phyloP scores from a whole-genome alignment of 352 stramenopile species.

The Pythium insidiosum region DNA sequence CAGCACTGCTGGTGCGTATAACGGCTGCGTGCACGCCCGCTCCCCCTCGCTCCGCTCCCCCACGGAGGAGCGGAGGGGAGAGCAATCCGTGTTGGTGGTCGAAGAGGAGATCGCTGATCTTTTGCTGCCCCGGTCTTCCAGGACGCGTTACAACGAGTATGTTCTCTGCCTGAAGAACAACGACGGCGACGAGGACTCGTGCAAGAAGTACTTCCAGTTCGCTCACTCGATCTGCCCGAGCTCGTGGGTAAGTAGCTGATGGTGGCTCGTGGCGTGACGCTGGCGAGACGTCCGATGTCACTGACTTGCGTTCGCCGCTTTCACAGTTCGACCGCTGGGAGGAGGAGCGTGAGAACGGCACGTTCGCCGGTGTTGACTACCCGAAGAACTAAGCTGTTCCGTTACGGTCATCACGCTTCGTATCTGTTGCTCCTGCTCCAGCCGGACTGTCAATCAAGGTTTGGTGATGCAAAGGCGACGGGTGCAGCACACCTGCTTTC shows the following conservation, averaged over 20 bases:
- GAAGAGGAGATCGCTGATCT: not conserved
- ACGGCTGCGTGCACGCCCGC: too few species aligned
- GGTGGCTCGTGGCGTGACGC: too few species aligned
- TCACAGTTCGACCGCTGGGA: conserved; percentile 76
- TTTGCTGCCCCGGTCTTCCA: conserved; percentile 10
- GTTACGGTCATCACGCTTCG: too few species aligned
- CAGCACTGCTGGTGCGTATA: conserved; percentile 83
- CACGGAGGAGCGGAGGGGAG: too few species aligned
- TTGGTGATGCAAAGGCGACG: too few species aligned
- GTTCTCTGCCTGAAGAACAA: conserved; percentile 95
- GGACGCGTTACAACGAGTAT: conserved; percentile 96
- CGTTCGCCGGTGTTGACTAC: conserved; percentile 78
- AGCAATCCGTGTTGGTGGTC: too few species aligned
- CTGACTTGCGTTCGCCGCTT: too few species aligned
- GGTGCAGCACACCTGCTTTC: too few species aligned
- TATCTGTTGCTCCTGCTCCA: too few species aligned
- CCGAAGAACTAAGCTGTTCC: conserved; percentile 53
- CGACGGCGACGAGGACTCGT: conserved; percentile 89
- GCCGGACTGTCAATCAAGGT: too few species aligned
- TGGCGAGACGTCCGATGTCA: too few species aligned
- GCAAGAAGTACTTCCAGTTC: conserved; percentile 73
- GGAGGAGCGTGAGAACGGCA: conserved; percentile 74
- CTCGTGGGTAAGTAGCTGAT: conserved; percentile 68
- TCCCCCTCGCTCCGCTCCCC: too few species aligned
- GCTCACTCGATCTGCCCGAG: conserved; percentile 70